These are phyloP conservation scores for Massariosphaeria phaeospora DNA, from an alignment of 495 filamentous ascomycete species.

Conservation along the genomic window DNA sequence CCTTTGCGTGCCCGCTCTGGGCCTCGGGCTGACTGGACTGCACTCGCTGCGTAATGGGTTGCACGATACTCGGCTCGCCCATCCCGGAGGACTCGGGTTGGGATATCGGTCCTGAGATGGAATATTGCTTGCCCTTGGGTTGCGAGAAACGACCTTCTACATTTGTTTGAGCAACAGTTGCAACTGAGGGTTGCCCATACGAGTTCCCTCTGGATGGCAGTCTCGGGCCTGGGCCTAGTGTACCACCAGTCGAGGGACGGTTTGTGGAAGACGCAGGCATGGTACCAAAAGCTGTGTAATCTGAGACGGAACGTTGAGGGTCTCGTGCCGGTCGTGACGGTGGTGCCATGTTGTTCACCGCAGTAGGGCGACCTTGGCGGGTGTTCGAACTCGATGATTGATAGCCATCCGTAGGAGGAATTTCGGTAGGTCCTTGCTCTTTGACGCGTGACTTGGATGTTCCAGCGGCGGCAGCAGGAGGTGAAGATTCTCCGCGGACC, in stretches of 20 bases:
- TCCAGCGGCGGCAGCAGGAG: constrained; percentile 35
- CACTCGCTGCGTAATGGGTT: constrained; percentile 25
- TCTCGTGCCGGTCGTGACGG: constrained; percentile 48
- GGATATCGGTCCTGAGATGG: constrained; percentile 60
- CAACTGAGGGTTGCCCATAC: constrained; percentile 83
- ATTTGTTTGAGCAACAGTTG: constrained; percentile 83
- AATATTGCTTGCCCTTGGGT: constrained; percentile 70
- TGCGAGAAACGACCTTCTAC: constrained; percentile 86
- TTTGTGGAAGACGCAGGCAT: constrained; percentile 46
- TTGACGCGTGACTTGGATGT: constrained; percentile 48
- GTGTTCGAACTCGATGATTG: constrained; percentile 36
- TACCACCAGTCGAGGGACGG: constrained; percentile 76
- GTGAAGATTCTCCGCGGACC: constrained; percentile 53
- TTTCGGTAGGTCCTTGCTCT: constrained; percentile 49
- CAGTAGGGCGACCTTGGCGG: constrained; percentile 45
- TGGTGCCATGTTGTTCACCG: constrained; percentile 46
- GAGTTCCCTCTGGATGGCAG: constrained; percentile 73
- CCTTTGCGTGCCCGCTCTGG: constrained; percentile 4
- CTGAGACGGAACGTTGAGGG: constrained; percentile 52
- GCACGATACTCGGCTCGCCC: constrained; percentile 25
- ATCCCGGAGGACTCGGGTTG: constrained; percentile 16
- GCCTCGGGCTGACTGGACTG: constrained; percentile 8
- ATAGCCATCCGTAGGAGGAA: constrained; percentile 29
- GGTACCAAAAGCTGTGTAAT: constrained; percentile 49
- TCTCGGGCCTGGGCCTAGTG: constrained; percentile 57